Evolutionary conservation across 352 stramenopile genomes (phyloP).

Genomic region (Phytophthora capsici): DNA sequence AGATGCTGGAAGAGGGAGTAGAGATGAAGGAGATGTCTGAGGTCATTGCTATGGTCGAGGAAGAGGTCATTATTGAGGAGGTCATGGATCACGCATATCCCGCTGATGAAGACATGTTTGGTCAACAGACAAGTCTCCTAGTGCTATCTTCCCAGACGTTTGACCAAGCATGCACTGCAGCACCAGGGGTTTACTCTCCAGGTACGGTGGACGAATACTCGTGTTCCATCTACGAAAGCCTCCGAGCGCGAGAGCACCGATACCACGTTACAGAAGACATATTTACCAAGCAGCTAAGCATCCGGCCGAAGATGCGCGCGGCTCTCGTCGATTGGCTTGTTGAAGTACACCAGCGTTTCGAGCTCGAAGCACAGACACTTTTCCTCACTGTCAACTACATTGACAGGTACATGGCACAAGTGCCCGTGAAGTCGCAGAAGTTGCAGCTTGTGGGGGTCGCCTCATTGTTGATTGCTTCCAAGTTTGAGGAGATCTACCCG

Average conservation of each 20-base stretch:
- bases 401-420: constrained; percentile 95
- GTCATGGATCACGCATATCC: constrained; percentile 15
- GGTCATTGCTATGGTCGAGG: constrained; percentile 5
- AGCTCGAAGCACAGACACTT: constrained; percentile 96
- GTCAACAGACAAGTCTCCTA: constrained; percentile 19
- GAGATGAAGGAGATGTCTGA: constrained; percentile 4
- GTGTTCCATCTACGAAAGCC: constrained; percentile 58
- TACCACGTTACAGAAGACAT: constrained; percentile 62
- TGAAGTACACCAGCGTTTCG: constrained; percentile 99
- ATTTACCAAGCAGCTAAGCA: constrained; percentile 53
- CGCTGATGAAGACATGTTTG: constrained; percentile 29
- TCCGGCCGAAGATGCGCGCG: constrained; percentile 67
- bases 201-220: constrained; percentile 59
- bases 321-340: constrained; percentile 85
- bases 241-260: constrained; percentile 46
- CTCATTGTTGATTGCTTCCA: constrained; percentile 95
- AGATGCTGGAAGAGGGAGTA: constrained; percentile 21
- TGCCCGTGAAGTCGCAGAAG: constrained; percentile 90
- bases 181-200: constrained; percentile 38
- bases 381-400: constrained; percentile 99
- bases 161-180: background rate
- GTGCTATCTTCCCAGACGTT: constrained; percentile 2
- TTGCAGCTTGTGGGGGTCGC: constrained; percentile 98
- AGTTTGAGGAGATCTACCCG: constrained; percentile 99
- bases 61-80: constrained; percentile 15